These are phyloP conservation scores for Parmelia sp. DNA, from an alignment of 495 filamentous ascomycete genomes.

Conservation along the genomic window DNA sequence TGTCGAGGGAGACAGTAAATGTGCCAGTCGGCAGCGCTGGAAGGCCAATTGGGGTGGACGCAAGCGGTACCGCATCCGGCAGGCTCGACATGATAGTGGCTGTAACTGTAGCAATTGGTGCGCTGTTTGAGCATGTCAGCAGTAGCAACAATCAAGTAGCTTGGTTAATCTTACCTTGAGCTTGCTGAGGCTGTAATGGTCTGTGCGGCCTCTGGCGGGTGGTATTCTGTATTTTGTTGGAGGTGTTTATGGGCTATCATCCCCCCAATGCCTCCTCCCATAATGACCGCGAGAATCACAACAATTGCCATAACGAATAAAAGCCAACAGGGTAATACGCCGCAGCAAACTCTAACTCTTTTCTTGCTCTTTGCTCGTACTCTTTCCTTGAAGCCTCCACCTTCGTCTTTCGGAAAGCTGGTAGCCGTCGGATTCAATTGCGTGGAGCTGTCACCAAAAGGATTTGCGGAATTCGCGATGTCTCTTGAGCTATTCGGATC, in stretches of 20 bases:
- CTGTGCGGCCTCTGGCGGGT: constrained; percentile 8
- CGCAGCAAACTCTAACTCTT: constrained; percentile 51
- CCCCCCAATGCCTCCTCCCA: constrained; percentile 58
- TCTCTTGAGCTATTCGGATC: not conserved
- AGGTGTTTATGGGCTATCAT: constrained; percentile 33
- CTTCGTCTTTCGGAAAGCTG: constrained; percentile 37
- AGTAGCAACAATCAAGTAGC: not conserved
- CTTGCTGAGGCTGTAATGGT: constrained; percentile 24
- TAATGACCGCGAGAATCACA: constrained; percentile 46
- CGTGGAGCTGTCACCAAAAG: constrained; percentile 41
- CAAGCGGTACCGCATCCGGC: constrained; percentile 58
- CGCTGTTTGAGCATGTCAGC: constrained; percentile 20
- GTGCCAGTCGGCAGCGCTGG: constrained; percentile 57
- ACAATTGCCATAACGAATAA: constrained; percentile 49
- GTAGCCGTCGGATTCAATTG: constrained; percentile 25
- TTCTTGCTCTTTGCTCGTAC: constrained; percentile 52
- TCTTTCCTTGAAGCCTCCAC: constrained; percentile 43
- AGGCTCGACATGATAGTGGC: constrained; percentile 47
- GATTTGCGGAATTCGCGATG: constrained; percentile 20
- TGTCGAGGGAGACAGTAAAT: constrained; percentile 53
- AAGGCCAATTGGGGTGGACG: constrained; percentile 51
- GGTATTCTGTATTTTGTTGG: constrained; percentile 6
- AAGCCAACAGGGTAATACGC: constrained; percentile 63
- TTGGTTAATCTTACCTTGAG: constrained; percentile 32
- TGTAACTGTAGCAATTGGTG: constrained; percentile 40